Evolutionary conservation across 2,329 filamentous ascomycete genomes (phyloP).

Genomic region (Pestalotiopsis fici): DNA sequence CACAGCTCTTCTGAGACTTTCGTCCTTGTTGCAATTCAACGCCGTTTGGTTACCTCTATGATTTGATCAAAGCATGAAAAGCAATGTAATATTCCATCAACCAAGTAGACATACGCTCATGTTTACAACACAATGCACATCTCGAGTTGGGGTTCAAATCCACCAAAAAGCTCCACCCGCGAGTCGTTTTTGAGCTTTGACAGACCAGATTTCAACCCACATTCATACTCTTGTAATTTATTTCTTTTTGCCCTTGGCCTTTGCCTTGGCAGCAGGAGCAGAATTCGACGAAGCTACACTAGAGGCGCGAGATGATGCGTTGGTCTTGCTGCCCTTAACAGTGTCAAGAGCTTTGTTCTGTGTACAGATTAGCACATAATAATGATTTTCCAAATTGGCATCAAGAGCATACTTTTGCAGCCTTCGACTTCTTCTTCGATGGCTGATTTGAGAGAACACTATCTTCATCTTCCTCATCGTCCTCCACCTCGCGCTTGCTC

Average conservation of each 20-base stretch:
- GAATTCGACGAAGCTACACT: constrained; percentile 81
- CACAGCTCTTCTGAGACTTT: not conserved
- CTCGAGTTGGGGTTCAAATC: not conserved
- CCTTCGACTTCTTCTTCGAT: constrained; percentile 94
- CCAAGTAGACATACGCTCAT: not conserved
- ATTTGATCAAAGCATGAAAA: not conserved
- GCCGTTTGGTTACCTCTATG: not conserved
- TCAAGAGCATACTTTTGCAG: constrained; percentile 71
- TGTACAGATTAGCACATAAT: constrained; percentile 16
- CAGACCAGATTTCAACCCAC: not conserved
- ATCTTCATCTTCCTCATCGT: constrained; percentile 84
- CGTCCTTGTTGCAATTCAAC: constrained; percentile 6
- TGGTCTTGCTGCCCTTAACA: constrained; percentile 79
- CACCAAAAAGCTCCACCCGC: too few relatives aligned
- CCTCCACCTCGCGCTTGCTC: constrained; percentile 73
- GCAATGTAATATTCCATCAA: not conserved
- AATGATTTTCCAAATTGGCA: constrained; percentile 1
- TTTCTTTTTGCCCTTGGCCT: constrained; percentile 57
- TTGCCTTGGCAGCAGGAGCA: constrained; percentile 41
- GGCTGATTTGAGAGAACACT: constrained; percentile 78
- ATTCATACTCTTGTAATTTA: constrained; percentile 19
- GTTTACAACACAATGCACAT: not conserved
- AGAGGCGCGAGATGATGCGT: constrained; percentile 80
- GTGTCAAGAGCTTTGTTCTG: constrained; percentile 94
- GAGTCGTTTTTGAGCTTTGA: not conserved